A percentile compares a stretch with the other conserved stretches of the same genome.
Conservation (phyloP, 257 asterid genomes). For the Fraxinus excelsior region DNA sequence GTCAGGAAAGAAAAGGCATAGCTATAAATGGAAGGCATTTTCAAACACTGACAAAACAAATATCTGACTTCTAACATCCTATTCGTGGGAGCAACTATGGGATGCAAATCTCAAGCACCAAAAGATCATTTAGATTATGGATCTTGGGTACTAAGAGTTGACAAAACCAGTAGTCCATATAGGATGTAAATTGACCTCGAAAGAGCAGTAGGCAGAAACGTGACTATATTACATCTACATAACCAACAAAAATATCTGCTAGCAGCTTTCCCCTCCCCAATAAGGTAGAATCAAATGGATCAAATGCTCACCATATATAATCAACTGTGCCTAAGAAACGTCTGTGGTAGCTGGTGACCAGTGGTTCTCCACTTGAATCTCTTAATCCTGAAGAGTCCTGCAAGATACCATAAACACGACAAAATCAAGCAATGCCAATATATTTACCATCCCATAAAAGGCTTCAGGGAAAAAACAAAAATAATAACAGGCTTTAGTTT, state of each 20-base stretch:
- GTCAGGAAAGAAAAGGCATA: not conserved
- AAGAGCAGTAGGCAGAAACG: not conserved
- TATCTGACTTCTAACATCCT: not conserved
- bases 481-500: conserved; percentile 15
- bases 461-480: not conserved
- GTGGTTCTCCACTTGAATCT: conserved; percentile 84
- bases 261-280: conserved; percentile 10
- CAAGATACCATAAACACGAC: conserved; percentile 23
- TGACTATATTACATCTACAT: not conserved
- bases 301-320: conserved; percentile 79
- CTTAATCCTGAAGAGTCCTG: conserved; percentile 68
- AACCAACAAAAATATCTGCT: conserved; percentile 14
- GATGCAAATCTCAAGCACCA: not conserved
- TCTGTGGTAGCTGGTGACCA: conserved; percentile 82
- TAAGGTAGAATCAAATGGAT: conserved; percentile 1
- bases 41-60: not conserved
- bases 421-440: conserved; percentile 13
- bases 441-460: not conserved
- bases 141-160: not conserved
- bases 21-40: not conserved
- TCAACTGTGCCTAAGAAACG: conserved; percentile 89
- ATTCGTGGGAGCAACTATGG: not conserved
- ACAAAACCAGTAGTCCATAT: not conserved
- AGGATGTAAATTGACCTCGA: conserved; percentile 2
- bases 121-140: not conserved